These are phyloP conservation scores for Zygoascus sp. DNA, from an alignment of 1,139 yeast species.

Conservation along the genomic window DNA sequence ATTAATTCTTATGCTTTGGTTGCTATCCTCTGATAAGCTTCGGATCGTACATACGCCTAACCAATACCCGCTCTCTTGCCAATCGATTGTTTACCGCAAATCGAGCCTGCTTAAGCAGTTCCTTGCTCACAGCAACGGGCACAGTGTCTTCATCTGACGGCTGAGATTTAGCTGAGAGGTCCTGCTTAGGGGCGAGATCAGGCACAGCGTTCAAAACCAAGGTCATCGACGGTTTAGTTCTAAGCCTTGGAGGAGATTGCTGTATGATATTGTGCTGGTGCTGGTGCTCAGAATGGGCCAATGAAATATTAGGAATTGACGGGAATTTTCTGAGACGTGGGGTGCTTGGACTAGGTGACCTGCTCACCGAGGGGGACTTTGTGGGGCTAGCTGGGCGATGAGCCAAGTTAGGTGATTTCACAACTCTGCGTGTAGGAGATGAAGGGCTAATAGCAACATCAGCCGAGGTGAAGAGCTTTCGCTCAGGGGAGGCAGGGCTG, in stretches of 20 bases:
- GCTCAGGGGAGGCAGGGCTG: constrained; percentile 5
- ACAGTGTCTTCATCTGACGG: constrained; percentile 10
- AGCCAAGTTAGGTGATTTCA: constrained; percentile 14
- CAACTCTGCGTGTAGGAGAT: constrained; percentile 10
- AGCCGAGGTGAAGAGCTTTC: constrained; percentile 13
- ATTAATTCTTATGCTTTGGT: background rate
- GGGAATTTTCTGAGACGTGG: constrained; percentile 6
- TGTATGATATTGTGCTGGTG: background rate
- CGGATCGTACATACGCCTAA: constrained; percentile 8
- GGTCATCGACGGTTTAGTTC: constrained; percentile 14
- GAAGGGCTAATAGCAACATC: constrained; percentile 10
- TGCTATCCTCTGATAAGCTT: background rate
- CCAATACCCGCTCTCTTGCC: constrained; percentile 23
- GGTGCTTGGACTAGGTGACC: constrained; percentile 12
- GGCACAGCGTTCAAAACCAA: constrained; percentile 12
- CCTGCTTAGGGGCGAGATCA: constrained; percentile 10
- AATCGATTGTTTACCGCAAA: constrained; percentile 28
- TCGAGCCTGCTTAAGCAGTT: constrained; percentile 30
- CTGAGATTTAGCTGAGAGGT: background rate
- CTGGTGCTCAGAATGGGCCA: background rate
- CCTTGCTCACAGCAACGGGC: constrained; percentile 20
- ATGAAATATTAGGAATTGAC: constrained; percentile 6
- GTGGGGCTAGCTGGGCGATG: constrained; percentile 5
- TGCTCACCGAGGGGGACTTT: constrained; percentile 10
- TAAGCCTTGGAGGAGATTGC: constrained; percentile 12